Conservation (phyloP, 2,329 filamentous ascomycete species). For the Polytolypa hystricis region DNA sequence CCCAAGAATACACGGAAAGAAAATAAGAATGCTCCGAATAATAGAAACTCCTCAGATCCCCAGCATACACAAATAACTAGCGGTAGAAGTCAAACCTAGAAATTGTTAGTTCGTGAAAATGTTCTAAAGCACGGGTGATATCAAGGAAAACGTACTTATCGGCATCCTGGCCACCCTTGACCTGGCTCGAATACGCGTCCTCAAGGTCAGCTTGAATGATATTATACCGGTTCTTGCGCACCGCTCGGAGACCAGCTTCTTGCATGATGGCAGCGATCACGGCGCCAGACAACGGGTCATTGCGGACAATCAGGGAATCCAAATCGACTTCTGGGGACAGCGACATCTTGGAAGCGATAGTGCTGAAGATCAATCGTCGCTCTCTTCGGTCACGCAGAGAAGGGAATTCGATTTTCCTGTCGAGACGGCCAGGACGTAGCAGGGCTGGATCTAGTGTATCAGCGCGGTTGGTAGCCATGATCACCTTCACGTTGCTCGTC, state of each 20-base stretch:
- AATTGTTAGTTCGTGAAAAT: conserved; percentile 29
- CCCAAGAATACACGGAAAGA: too few relatives aligned
- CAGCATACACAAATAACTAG: conserved; percentile 15
- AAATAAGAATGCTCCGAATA: too few relatives aligned
- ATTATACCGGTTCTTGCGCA: conserved; percentile 97
- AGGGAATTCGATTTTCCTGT: conserved; percentile 99
- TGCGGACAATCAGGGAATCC: conserved; percentile 90
- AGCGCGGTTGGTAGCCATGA: conserved; percentile 98
- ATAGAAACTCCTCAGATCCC: too few relatives aligned
- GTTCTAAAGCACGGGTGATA: too few relatives aligned
- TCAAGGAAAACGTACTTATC: conserved; percentile 42
- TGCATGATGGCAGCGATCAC: conserved; percentile 99
- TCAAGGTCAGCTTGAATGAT: conserved; percentile 96
- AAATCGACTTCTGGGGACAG: conserved; percentile 92
- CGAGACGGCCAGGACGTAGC: conserved; percentile 84
- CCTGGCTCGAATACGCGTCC: conserved; percentile 92
- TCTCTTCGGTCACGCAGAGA: conserved; percentile 85
- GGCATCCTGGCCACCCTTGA: conserved; percentile 67
- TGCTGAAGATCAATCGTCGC: conserved; percentile 89
- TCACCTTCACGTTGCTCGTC: conserved; percentile 97
- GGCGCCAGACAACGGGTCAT: conserved; percentile 87
- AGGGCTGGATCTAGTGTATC: conserved; percentile 94
- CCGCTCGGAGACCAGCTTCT: conserved; percentile 85
- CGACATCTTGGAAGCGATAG: conserved; percentile 96
- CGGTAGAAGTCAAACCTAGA: conserved; percentile 86